Evolutionary conservation across 768 basidiomycete genomes (phyloP).

Genomic region (Lactarius evosmus): DNA sequence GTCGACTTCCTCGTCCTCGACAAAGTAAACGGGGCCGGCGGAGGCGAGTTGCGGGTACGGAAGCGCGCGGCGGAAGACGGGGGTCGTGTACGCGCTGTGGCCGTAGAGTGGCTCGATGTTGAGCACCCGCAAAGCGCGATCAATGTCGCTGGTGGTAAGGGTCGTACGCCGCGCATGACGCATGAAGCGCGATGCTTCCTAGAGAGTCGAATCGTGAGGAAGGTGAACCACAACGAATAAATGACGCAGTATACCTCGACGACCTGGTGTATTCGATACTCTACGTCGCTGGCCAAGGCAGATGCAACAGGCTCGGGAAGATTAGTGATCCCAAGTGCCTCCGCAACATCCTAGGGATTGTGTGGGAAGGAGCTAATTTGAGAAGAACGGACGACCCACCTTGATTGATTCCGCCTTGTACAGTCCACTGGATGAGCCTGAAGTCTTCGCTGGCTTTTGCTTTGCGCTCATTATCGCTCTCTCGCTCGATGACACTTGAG

Average conservation of each 20-base stretch:
- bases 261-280: slow-evolving; percentile 93
- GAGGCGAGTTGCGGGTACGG: slow-evolving; percentile 45
- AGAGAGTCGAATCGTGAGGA: slow-evolving; percentile 24
- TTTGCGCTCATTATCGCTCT: slow-evolving; percentile 19
- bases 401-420: slow-evolving; percentile 29
- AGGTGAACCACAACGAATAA: not conserved
- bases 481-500: not conserved
- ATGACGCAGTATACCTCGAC: slow-evolving; percentile 60
- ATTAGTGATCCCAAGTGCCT: slow-evolving; percentile 72
- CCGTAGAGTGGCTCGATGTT: slow-evolving; percentile 97
- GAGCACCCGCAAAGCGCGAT: slow-evolving; percentile 87
- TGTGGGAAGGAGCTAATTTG: not conserved
- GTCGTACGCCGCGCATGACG: slow-evolving; percentile 89
- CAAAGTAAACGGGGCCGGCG: slow-evolving; percentile 80
- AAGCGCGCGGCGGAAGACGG: slow-evolving; percentile 55
- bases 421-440: slow-evolving; percentile 21
- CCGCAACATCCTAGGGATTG: slow-evolving; percentile 76
- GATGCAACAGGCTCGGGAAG: slow-evolving; percentile 78
- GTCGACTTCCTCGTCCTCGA: slow-evolving; percentile 97
- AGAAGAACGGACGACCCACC: slow-evolving; percentile 12
- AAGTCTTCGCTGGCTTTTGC: slow-evolving; percentile 23
- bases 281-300: slow-evolving; percentile 90
- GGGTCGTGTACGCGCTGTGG: slow-evolving; percentile 63
- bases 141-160: slow-evolving; percentile 85
- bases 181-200: slow-evolving; percentile 98